These are phyloP conservation scores for Martensiomyces pterosporus DNA, from an alignment of 192 early-diverging fungal species.

Conservation along the genomic window DNA sequence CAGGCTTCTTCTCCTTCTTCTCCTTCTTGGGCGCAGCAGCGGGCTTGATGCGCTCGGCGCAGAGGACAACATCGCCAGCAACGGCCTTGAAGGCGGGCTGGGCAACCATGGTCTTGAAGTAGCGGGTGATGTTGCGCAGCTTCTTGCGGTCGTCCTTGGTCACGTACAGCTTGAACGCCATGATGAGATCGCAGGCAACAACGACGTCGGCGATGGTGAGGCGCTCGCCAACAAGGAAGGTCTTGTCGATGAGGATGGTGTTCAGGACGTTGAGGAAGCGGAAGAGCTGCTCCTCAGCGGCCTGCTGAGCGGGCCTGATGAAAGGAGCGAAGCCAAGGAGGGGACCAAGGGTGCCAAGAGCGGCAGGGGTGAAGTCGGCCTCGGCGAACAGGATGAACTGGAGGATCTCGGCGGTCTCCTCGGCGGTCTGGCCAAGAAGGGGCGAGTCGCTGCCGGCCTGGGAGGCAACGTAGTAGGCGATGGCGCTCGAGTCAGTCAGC, in stretches of 20 bases:
- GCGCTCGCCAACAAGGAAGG: conserved; percentile 92
- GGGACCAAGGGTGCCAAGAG: conserved; percentile 47
- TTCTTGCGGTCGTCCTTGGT: conserved; percentile 73
- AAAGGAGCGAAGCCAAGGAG: conserved; percentile 42
- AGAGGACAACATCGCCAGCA: conserved; percentile 65
- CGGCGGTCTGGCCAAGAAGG: conserved; percentile 51
- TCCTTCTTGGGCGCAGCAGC: conserved; percentile 57
- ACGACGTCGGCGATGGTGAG: conserved; percentile 89
- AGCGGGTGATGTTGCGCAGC: conserved; percentile 87
- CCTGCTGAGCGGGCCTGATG: conserved; percentile 62
- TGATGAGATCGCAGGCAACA: conserved; percentile 51
- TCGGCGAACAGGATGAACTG: conserved; percentile 63
- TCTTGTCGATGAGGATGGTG: conserved; percentile 74
- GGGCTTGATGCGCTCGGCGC: conserved; percentile 53
- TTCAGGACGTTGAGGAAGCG: conserved; percentile 67
- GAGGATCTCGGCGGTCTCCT: conserved; percentile 60
- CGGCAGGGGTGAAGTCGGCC: conserved; percentile 46
- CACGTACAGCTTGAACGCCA: conserved; percentile 34
- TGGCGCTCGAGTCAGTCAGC: conserved; percentile 73
- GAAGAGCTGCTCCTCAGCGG: conserved; percentile 64
- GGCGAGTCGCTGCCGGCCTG: conserved; percentile 19
- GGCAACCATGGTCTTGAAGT: conserved; percentile 83
- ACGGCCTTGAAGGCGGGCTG: conserved; percentile 83
- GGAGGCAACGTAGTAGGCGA: conserved; percentile 54
- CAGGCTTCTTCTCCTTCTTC: conserved; percentile 58